Percentiles rank a stretch among this genome's conserved stretches.
Conservation (phyloP, 805 yeast species). For the Barnettozyma populi region DNA sequence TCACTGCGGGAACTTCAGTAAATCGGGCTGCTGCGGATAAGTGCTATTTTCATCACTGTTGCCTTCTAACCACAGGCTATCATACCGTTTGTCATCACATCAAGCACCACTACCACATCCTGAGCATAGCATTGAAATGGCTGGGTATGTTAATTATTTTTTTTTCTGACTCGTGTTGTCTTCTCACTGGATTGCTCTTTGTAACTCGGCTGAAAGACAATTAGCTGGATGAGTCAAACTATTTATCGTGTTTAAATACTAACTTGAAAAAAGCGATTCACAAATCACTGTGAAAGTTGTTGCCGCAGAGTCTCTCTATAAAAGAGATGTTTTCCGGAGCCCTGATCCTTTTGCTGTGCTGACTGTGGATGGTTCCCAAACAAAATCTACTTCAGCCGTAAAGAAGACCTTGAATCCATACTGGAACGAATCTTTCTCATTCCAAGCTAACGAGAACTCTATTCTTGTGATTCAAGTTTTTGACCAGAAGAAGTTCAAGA, state of each 20-base stretch:
- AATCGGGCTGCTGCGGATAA: background rate
- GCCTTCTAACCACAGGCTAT: background rate
- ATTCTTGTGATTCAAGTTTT: constrained; percentile 90
- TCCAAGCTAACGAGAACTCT: constrained; percentile 71
- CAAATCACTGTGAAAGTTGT: constrained; percentile 58
- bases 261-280: constrained; percentile 16
- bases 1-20: background rate
- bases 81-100: background rate
- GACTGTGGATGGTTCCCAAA: constrained; percentile 96
- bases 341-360: constrained; percentile 98
- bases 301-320: constrained; percentile 93
- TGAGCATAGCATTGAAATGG: background rate
- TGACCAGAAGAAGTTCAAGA: constrained; percentile 95
- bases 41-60: background rate
- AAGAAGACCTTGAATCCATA: constrained; percentile 93
- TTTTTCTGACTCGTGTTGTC: background rate
- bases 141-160: background rate
- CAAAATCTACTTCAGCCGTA: constrained; percentile 90
- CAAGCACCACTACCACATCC: background rate
- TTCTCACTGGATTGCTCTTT: background rate
- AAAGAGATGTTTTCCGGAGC: constrained; percentile 89
- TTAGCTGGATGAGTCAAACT: background rate
- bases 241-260: constrained; percentile 2
- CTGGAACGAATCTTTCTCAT: constrained; percentile 91
- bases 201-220: background rate